Base-by-base conservation (phyloP, 2,329 filamentous ascomycete genomes). In the Beauveria bassiana region DNA sequence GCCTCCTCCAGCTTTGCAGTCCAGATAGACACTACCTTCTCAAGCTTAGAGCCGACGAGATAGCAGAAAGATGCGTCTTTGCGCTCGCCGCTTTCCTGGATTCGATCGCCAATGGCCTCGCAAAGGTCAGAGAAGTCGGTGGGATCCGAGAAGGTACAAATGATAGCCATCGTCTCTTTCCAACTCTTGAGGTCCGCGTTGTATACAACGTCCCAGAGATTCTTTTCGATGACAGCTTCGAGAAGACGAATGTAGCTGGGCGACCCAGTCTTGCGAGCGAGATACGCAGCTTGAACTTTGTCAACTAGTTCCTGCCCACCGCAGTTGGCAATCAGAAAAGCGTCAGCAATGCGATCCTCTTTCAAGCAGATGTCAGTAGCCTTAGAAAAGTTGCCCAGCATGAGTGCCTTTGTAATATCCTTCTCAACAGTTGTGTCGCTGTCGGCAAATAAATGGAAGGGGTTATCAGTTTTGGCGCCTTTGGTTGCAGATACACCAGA, bases 41-140 rank as follows among this genome's bases (percentile, higher is more conserved):
- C 93, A 5, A 99, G 82, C 77, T 97, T 98, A 20, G 93, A 96
- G 63, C 95, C 93, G 50, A 93, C 92, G 64, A 99, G 79, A 75
- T 93, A 99, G 76, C 96, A 99, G 82, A 99, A 96, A 0, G 91
- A 93, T 40, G 95, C 95, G 74, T 99, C 91, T 73, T 96, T 93
- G 64, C 91, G 84, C 45, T 87, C 83, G 24, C 84, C 84, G n/a
- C 79, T 78, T 70, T 96, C 93, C 65, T 90, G 83, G 46, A 99
- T 85, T 34, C 96, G 86, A 73, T 99, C 96, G 67, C 95, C 95
- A 24, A 99, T 84, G 34, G 91, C 91, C 73, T 99, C 95, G 70
- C 93, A 99, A 12, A 99, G 86, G 71, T 97, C 92, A 5, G 93
- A 86, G 72, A 99, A 99, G 68, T 99, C 93, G 45, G 85, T 84